Evolutionary conservation across 2,329 filamentous ascomycete genomes (phyloP).

Genomic region (Diaporthe destruens): DNA sequence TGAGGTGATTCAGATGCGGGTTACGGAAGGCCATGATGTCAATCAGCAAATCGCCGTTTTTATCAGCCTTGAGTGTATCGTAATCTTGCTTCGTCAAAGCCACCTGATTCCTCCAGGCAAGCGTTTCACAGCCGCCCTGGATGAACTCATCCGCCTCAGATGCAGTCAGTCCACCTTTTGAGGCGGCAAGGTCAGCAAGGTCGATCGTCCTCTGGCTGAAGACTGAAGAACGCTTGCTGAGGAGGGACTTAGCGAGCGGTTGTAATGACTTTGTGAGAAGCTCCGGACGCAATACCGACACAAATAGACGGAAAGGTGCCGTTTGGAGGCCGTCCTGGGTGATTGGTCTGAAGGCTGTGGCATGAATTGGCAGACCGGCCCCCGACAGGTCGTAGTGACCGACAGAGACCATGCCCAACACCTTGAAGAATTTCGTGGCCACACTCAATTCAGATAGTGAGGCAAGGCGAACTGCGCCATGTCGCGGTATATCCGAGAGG

Average conservation of each 20-base stretch:
- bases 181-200: slow-evolving; percentile 53
- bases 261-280: slow-evolving; percentile 48
- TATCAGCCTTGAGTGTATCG: slow-evolving; percentile 50
- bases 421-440: slow-evolving; percentile 58
- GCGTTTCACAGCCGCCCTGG: slow-evolving; percentile 58
- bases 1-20: slow-evolving; percentile 67
- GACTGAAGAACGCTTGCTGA: slow-evolving; percentile 54
- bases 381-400: slow-evolving; percentile 65
- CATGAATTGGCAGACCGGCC: slow-evolving; percentile 63
- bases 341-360: slow-evolving; percentile 63
- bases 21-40: slow-evolving; percentile 53
- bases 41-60: slow-evolving; percentile 47
- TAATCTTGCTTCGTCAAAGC: slow-evolving; percentile 52
- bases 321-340: slow-evolving; percentile 36
- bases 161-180: slow-evolving; percentile 47
- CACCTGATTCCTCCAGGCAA: slow-evolving; percentile 57
- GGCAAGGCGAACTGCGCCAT: slow-evolving; percentile 64
- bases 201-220: slow-evolving; percentile 55
- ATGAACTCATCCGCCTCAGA: slow-evolving; percentile 55
- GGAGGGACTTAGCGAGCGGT: slow-evolving; percentile 49
- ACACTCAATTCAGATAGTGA: slow-evolving; percentile 57
- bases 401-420: slow-evolving; percentile 62
- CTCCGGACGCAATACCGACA: slow-evolving; percentile 54
- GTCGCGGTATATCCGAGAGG: slow-evolving; percentile 45
- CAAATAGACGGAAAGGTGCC: slow-evolving; percentile 54